phyloP scores from a whole-genome alignment of 306 rosid species.

The Styphnolobium japonicum region DNA sequence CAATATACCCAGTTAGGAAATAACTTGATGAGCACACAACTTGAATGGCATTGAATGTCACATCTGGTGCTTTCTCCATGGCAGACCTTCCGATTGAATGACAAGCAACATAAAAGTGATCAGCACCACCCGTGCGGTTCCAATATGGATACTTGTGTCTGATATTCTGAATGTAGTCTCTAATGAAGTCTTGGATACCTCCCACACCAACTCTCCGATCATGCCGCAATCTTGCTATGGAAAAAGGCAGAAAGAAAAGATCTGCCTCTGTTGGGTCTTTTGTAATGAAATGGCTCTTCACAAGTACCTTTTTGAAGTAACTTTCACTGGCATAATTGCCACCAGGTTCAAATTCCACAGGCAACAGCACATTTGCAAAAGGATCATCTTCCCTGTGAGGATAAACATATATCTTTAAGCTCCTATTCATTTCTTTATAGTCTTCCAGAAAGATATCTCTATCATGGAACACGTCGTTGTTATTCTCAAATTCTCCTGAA shows the following conservation, averaged over 20 bases:
- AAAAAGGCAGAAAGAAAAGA: slow-evolving; percentile 83
- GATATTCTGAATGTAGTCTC: slow-evolving; percentile 55
- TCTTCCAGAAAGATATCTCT: slow-evolving; percentile 60
- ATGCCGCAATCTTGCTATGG: slow-evolving; percentile 71
- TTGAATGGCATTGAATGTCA: slow-evolving; percentile 64
- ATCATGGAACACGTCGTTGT: slow-evolving; percentile 63
- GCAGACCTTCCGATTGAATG: slow-evolving; percentile 78
- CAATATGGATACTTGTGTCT: slow-evolving; percentile 61
- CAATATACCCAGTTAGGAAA: slow-evolving; percentile 50
- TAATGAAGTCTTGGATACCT: slow-evolving; percentile 61
- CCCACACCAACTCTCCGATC: slow-evolving; percentile 67
- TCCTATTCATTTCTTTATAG: slow-evolving; percentile 71
- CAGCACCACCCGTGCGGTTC: slow-evolving; percentile 71
- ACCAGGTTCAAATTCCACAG: slow-evolving; percentile 56
- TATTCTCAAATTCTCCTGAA: slow-evolving; percentile 45
- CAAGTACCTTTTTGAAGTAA: slow-evolving; percentile 68
- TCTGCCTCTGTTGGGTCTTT: slow-evolving; percentile 58
- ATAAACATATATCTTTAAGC: slow-evolving; percentile 83
- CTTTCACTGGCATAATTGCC: slow-evolving; percentile 93
- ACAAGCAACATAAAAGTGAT: slow-evolving; percentile 84
- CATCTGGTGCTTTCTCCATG: slow-evolving; percentile 61
- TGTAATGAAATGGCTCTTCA: slow-evolving; percentile 65
- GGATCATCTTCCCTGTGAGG: slow-evolving; percentile 66
- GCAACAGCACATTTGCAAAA: slow-evolving; percentile 69
- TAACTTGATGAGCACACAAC: slow-evolving; percentile 81